Base-by-base conservation (phyloP, 495 filamentous ascomycete species). In the Hypomontagnella monticulosa region DNA sequence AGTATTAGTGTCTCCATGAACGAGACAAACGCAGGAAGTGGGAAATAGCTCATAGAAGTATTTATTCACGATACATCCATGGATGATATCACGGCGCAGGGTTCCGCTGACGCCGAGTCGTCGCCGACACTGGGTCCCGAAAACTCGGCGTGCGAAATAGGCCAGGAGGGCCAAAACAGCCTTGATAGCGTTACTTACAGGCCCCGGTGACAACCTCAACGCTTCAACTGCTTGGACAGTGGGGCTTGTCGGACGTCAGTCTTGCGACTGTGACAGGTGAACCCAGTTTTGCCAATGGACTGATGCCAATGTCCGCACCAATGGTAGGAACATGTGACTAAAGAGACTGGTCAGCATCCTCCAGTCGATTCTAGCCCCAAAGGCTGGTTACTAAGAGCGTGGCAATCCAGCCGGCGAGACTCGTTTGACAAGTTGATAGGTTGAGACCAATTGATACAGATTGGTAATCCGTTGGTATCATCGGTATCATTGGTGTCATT, bases 1-100 rank as follows among this genome's bases (percentile, higher is more conserved):
- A 69, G 58, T 71, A 71, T 55, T 63, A 52, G 49, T 47, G 51
- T 59, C 46, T 71, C 71, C 71, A 73, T 70, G 51, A 66, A 72
- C 10, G 32, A 57, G 43, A 72, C 37, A 67, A 48, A 18, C 48
- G 23, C 20, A 57, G 56, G 50, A 50, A 37, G 62, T 42, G 51
- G 59, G 51, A 66, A 51, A 63, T 63, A 53, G 57, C 65, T 59
- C 40, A 57, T 63, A 69, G 42, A 44, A 14, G 40, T 43, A 43
- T 62, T 69, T 69, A 73, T 67, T 60, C 61, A 64, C 23, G 23
- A 27, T 27, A 27, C 23, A 27, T n/a, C n/a, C n/a, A n/a, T n/a
- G n/a, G n/a, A n/a, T 63, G 42, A 64, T 63, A 66, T 68, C 67
- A 68, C 61, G 53, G 33, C 41, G 56, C 38, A 52, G 37, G 38